Evolutionary conservation across 257 asterid genomes (phyloP).

Genomic region (Schizonepeta tenuifolia): DNA sequence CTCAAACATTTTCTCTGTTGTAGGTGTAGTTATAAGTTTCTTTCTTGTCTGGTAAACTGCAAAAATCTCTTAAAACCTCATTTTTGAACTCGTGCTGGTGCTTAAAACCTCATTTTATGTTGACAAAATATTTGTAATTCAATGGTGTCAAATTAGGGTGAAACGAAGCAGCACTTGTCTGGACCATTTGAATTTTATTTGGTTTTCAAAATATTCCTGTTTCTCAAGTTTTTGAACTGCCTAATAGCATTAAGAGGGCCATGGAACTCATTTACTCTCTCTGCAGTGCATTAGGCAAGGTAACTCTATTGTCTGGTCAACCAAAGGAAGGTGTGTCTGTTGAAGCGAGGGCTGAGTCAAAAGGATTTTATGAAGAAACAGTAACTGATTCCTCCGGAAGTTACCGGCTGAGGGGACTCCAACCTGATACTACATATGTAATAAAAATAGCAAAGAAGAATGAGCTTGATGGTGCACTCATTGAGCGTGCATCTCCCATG

Average conservation of each 20-base stretch:
- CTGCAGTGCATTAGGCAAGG: conserved; percentile 85
- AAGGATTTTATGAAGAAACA: conserved; percentile 92
- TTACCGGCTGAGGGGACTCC: conserved; percentile 93
- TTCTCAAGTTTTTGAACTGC: conserved; percentile 22
- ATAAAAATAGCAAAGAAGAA: conserved; percentile 74
- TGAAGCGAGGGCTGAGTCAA: conserved; percentile 89
- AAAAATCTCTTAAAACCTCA: conserved; percentile 12
- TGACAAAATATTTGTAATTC: not conserved
- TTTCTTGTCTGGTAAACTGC: conserved; percentile 10
- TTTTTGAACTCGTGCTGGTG: no score
- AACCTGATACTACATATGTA: conserved; percentile 72
- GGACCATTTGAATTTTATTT: not conserved
- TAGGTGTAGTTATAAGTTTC: not conserved
- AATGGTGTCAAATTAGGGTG: conserved; percentile 17
- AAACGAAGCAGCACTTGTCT: not conserved
- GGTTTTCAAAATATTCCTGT: not conserved
- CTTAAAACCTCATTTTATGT: not conserved
- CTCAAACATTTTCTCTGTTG: conserved; percentile 8
- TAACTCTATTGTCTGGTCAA: conserved; percentile 87
- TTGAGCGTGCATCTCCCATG: conserved; percentile 94
- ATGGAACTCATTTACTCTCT: conserved; percentile 32
- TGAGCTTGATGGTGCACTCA: conserved; percentile 48
- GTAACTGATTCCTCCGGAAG: conserved; percentile 80
- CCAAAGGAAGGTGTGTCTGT: conserved; percentile 86
- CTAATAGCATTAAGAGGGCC: conserved; percentile 21